A percentile compares a stretch with the other conserved stretches of the same genome.
phyloP scores from a whole-genome alignment of 805 yeast species.

The Yarrowia osloensis region DNA sequence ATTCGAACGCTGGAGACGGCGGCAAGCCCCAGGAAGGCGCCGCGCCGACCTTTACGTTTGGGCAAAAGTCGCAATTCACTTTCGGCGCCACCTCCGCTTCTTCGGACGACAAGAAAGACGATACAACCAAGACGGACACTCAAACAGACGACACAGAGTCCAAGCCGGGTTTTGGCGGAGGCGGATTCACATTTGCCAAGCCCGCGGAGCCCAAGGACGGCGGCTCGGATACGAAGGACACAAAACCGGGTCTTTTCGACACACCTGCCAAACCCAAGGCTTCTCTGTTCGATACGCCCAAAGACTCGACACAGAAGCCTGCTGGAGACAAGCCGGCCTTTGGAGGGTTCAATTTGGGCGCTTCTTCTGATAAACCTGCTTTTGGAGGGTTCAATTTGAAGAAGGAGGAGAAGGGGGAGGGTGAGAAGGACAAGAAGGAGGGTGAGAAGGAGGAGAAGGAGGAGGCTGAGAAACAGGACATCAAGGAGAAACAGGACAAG shows the following conservation, averaged over 20 bases:
- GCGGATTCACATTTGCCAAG: neutral
- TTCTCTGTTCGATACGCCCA: neutral
- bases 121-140: neutral
- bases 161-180: neutral
- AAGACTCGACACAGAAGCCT: neutral
- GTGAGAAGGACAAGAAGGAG: neutral
- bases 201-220: neutral
- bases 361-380: neutral
- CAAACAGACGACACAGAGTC: neutral
- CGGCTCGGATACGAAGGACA: neutral
- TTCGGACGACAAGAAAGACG: neutral
- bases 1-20: slow-evolving; percentile 1
- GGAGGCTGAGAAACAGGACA: neutral
- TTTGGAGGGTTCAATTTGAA: neutral
- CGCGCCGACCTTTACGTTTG: neutral
- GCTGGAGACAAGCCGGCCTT: neutral
- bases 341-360: neutral
- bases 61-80: neutral
- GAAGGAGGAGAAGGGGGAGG: neutral
- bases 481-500: no score
- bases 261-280: slow-evolving; percentile 6
- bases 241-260: neutral
- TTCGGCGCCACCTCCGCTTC: neutral
- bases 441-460: neutral
- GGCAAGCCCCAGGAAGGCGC: neutral